Conservation (phyloP, 441 rosid species). For the Gossypium davidsonii region DNA sequence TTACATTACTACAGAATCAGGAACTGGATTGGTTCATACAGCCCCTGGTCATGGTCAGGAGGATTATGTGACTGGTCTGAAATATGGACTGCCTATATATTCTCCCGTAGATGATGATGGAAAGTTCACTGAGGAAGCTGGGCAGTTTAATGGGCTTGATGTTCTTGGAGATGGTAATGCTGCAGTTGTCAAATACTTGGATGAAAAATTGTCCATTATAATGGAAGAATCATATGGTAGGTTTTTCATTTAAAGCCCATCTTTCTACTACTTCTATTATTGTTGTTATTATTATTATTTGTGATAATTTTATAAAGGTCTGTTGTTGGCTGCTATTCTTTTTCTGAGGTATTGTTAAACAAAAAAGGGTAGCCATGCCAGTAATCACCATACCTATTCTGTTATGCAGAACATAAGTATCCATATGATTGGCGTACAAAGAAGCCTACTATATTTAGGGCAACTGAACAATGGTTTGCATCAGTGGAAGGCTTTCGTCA, state of each 20-base stretch:
- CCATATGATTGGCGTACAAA: slow-evolving; percentile 99
- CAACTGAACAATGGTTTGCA: slow-evolving; percentile 99
- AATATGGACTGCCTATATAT: slow-evolving; percentile 75
- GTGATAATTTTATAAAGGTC: neutral
- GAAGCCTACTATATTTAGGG: slow-evolving; percentile 93
- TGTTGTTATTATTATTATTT: neutral
- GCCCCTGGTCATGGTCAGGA: slow-evolving; percentile 99
- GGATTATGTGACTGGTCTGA: slow-evolving; percentile 81
- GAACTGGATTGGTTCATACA: slow-evolving; percentile 97
- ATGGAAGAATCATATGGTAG: slow-evolving; percentile 92
- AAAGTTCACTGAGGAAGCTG: slow-evolving; percentile 88
- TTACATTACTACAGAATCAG: slow-evolving; percentile 95
- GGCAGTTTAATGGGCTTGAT: slow-evolving; percentile 75
- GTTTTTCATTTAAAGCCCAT: slow-evolving; percentile 13
- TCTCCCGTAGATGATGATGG: slow-evolving; percentile 96
- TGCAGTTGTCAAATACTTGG: slow-evolving; percentile 77
- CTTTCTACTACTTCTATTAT: neutral
- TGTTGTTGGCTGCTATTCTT: neutral
- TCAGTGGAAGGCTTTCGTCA: slow-evolving; percentile 88
- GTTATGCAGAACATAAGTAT: slow-evolving; percentile 73
- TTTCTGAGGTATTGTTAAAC: slow-evolving; percentile 6
- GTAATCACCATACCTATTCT: slow-evolving; percentile 15
- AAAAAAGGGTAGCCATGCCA: slow-evolving; percentile 14
- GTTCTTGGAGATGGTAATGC: slow-evolving; percentile 89
- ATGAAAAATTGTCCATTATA: slow-evolving; percentile 57